Conservation (phyloP, 1,284 basidiomycete species). For the Malassezia globosa region DNA sequence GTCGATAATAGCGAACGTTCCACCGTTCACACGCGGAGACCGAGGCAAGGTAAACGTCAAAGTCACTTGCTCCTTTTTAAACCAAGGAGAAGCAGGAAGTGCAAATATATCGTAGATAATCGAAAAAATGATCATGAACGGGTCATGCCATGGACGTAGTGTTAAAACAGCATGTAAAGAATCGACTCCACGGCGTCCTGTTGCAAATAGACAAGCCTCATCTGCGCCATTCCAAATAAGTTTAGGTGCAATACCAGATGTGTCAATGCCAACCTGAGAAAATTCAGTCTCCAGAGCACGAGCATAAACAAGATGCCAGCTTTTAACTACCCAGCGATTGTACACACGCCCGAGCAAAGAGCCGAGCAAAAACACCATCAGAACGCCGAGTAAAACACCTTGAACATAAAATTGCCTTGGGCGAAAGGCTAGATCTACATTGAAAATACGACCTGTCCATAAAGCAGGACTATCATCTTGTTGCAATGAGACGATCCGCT, state of each 20-base stretch:
- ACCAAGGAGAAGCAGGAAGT: slow-evolving; percentile 22
- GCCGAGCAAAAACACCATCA: slow-evolving; percentile 4
- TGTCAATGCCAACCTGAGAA: slow-evolving; percentile 21
- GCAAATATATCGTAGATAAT: slow-evolving; percentile 26
- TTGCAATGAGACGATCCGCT: neutral
- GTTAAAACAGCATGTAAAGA: slow-evolving; percentile 30
- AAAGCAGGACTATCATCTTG: neutral
- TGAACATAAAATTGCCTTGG: slow-evolving; percentile 10
- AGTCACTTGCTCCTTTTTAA: slow-evolving; percentile 27
- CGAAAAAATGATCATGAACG: slow-evolving; percentile 17
- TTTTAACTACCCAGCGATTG: slow-evolving; percentile 1
- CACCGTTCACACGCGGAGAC: slow-evolving; percentile 23
- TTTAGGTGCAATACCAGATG: slow-evolving; percentile 9
- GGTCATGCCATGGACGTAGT: slow-evolving; percentile 35
- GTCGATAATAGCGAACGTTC: slow-evolving; percentile 40
- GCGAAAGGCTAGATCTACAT: slow-evolving; percentile 4
- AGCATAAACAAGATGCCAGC: neutral
- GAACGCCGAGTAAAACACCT: neutral
- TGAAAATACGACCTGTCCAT: slow-evolving; percentile 5
- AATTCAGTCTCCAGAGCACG: slow-evolving; percentile 14
- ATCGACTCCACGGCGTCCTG: slow-evolving; percentile 34
- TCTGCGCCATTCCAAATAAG: slow-evolving; percentile 42
- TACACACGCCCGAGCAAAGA: slow-evolving; percentile 1
- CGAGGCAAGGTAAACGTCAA: slow-evolving; percentile 33
- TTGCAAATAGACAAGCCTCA: slow-evolving; percentile 38